Evolutionary conservation across 768 basidiomycete genomes (phyloP), one percentile per base, ranked within the genome.

Genomic region (Hortiboletus campestris): DNA sequence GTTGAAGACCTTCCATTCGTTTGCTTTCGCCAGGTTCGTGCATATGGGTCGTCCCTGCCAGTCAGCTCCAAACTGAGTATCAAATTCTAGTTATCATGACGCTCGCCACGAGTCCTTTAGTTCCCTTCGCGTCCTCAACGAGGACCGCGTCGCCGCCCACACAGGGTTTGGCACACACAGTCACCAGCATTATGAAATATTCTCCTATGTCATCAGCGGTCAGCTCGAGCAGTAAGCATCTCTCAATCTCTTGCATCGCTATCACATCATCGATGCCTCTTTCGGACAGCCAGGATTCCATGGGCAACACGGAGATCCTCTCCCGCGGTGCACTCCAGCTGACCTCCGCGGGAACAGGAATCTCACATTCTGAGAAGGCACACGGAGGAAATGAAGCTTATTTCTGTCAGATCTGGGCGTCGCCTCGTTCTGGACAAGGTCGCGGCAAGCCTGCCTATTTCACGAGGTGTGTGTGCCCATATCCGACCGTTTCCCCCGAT

Each of bases 311-410:
- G 51, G 96, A 98, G 70, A 78, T 94, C 55, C 82, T 98, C 67
- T 85, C 86, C 68, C 84, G 93, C 16, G 96, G 96, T 1, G 89
- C 93, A 63, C 63, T 98, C 32, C 95, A 98, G 70, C 83, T 97
- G 75, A 94, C 94, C 2, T 92, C 89, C 2, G 85, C 95, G 0
- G 95, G 95, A 11, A 94, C 88, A 0, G 96, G 96, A 4, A 96
- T 98, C 64, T 79, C 84, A 0, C 95, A 98, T 71, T 87, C 86
- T 31, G 86, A 88, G 61, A 81, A 80, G 64, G 78, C 75, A 19
- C 67, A 87, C 64, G 81, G 84, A 19, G 53, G 70, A 20, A 54
- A 75, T 57, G 72, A 73, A 41, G 76, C 76, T 6, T 79, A 88
- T 69, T 85, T 88, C 71, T 73, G 87, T 8, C 88, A 89, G 61